Evolutionary conservation across 2,329 filamentous ascomycete genomes (phyloP).

Genomic region (Aspergillus sergii): DNA sequence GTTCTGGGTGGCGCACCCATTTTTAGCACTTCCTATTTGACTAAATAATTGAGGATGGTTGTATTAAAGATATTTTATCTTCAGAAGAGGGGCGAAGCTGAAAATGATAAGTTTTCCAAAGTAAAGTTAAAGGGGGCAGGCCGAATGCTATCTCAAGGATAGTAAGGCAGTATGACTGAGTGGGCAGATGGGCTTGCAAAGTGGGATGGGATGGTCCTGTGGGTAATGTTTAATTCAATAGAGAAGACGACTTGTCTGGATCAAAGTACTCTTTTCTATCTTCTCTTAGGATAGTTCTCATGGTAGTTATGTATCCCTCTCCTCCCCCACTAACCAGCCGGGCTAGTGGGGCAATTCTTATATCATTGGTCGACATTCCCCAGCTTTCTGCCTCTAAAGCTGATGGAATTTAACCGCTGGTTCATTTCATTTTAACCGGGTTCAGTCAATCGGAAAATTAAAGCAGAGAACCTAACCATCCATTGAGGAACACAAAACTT

Average conservation of each 20-base stretch:
- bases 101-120: neutral
- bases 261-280: neutral
- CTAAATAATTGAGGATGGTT: neutral
- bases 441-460: too few species aligned
- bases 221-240: neutral
- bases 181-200: neutral
- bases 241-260: neutral
- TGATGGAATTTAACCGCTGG: neutral
- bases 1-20: neutral
- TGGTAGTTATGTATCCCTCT: neutral
- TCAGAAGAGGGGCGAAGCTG: neutral
- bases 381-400: neutral
- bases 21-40: neutral
- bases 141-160: neutral
- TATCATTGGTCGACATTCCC: neutral
- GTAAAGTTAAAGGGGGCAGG: neutral
- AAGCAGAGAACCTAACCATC: too few species aligned
- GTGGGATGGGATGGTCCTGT: neutral
- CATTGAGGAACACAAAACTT: too few species aligned
- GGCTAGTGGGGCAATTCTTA: neutral
- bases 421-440: neutral
- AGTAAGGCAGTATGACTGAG: neutral
- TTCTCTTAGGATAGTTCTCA: neutral
- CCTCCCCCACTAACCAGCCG: neutral
- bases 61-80: neutral